Percentiles rank a stretch among this genome's conserved stretches.
Evolutionary conservation across 2,329 filamentous ascomycete genomes (phyloP).

Genomic region (Tolypocladium amazonense): DNA sequence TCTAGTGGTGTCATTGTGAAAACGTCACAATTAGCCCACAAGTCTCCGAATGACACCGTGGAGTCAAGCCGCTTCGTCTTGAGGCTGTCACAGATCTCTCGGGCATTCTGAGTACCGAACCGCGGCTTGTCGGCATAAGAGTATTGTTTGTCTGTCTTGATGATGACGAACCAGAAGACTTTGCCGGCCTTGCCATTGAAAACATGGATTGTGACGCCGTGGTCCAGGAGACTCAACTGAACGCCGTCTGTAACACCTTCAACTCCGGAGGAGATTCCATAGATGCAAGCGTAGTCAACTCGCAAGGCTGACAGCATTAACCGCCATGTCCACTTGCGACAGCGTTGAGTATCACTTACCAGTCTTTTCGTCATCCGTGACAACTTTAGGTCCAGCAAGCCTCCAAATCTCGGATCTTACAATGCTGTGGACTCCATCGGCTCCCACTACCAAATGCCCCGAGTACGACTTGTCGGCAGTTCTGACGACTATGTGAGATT

Average conservation of each 20-base stretch:
- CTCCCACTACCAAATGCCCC: constrained; percentile 23
- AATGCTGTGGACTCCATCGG: constrained; percentile 27
- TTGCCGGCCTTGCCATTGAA: constrained; percentile 16
- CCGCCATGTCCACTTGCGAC: neutral
- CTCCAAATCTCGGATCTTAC: constrained; percentile 17
- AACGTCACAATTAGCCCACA: constrained; percentile 15
- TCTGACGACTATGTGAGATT: constrained; percentile 12
- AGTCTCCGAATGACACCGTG: constrained; percentile 12
- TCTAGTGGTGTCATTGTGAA: constrained; percentile 20
- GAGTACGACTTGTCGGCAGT: constrained; percentile 19
- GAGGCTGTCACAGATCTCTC: neutral
- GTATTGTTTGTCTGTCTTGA: constrained; percentile 8
- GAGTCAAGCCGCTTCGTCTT: neutral
- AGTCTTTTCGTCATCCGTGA: constrained; percentile 8
- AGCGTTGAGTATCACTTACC: neutral
- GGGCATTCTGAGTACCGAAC: neutral
- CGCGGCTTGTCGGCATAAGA: neutral
- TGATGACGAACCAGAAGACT: constrained; percentile 25
- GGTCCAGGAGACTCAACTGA: constrained; percentile 11
- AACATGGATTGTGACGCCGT: constrained; percentile 14
- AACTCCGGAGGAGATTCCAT: constrained; percentile 21
- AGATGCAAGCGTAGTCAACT: constrained; percentile 20
- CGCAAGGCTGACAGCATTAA: neutral
- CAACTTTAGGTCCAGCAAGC: constrained; percentile 11
- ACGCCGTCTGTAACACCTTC: constrained; percentile 6